Conservation (phyloP, 805 yeast species). For the Brettanomyces custersianus region DNA sequence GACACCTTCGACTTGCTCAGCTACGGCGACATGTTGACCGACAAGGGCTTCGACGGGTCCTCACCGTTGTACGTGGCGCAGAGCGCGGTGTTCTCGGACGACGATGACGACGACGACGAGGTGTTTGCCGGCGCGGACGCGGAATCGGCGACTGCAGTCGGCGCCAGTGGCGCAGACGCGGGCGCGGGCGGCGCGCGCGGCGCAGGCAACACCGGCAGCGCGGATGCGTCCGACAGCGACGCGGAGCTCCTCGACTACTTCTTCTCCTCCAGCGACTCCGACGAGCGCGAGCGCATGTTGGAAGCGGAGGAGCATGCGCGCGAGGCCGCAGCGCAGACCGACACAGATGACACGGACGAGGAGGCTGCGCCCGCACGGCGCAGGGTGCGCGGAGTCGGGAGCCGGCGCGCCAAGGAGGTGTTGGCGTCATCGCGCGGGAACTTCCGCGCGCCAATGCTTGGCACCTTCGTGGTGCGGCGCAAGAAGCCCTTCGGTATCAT, state of each 20-base stretch:
- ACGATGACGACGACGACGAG: conserved; percentile 9
- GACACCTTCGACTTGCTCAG: conserved; percentile 22
- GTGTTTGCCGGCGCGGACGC: conserved; percentile 7
- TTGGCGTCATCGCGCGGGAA: conserved; percentile 81
- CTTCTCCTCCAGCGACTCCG: conserved; percentile 32
- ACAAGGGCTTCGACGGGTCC: no score
- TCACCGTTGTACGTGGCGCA: conserved; percentile 4
- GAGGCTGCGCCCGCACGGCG: conserved; percentile 76
- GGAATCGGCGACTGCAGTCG: conserved; percentile 11
- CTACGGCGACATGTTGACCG: conserved; percentile 22
- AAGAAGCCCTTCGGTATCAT: conserved; percentile 84
- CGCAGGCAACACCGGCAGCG: conserved; percentile 12
- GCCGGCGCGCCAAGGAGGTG: conserved; percentile 86
- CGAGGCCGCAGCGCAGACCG: background rate
- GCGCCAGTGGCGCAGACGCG: conserved; percentile 16
- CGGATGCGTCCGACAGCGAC: conserved; percentile 26
- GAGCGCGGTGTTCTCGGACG: conserved; percentile 13
- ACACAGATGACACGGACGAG: conserved; percentile 84
- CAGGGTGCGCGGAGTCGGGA: conserved; percentile 52
- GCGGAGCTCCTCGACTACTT: conserved; percentile 70
- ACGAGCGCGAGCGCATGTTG: conserved; percentile 13
- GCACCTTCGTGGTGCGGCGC: conserved; percentile 78
- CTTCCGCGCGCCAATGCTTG: conserved; percentile 83
- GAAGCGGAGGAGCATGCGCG: conserved; percentile 35
- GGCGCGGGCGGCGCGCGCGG: conserved; percentile 22